Conservation (phyloP, 1,284 basidiomycete genomes). For the Phellopilus nigrolimitatus region DNA sequence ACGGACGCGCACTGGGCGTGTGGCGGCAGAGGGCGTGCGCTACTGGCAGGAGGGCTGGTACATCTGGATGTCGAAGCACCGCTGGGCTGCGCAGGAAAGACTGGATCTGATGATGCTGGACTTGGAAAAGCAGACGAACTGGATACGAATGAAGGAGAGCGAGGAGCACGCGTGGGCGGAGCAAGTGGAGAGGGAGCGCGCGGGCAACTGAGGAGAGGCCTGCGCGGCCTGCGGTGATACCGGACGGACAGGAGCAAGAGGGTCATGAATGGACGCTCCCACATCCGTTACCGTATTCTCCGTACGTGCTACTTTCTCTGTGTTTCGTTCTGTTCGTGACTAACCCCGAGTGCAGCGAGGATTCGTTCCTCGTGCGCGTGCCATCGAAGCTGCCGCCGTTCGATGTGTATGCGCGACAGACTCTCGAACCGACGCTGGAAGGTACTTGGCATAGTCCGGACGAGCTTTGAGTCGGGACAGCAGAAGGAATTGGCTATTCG, state of each 20-base stretch:
- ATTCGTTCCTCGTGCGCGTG: slow-evolving; percentile 32
- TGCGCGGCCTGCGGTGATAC: not conserved
- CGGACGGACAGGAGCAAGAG: not conserved
- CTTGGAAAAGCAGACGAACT: slow-evolving; percentile 45
- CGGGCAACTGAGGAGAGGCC: too few relatives aligned
- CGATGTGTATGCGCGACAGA: slow-evolving; percentile 41
- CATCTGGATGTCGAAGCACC: slow-evolving; percentile 57
- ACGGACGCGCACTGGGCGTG: slow-evolving; percentile 4
- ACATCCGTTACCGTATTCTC: slow-evolving; percentile 14
- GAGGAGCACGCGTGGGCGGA: slow-evolving; percentile 40
- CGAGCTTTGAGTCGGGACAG: slow-evolving; percentile 46
- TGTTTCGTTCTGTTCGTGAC: slow-evolving; percentile 14
- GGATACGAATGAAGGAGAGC: slow-evolving; percentile 37
- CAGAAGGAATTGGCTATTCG: slow-evolving; percentile 45
- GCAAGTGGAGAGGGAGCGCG: slow-evolving; percentile 13
- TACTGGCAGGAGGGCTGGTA: slow-evolving; percentile 75
- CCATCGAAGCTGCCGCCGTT: slow-evolving; percentile 34
- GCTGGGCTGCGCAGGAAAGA: slow-evolving; percentile 50
- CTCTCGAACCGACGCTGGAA: slow-evolving; percentile 46
- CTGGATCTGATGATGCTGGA: slow-evolving; percentile 53
- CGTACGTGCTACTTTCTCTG: slow-evolving; percentile 10
- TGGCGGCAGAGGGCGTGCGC: slow-evolving; percentile 33
- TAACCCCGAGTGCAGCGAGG: slow-evolving; percentile 24
- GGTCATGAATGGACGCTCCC: not conserved
- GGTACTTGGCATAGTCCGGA: slow-evolving; percentile 42